A percentile compares a stretch with the other conserved stretches of the same genome.
Conservation (phyloP, 345 rosid species). For the Dipteronia sinensis region DNA sequence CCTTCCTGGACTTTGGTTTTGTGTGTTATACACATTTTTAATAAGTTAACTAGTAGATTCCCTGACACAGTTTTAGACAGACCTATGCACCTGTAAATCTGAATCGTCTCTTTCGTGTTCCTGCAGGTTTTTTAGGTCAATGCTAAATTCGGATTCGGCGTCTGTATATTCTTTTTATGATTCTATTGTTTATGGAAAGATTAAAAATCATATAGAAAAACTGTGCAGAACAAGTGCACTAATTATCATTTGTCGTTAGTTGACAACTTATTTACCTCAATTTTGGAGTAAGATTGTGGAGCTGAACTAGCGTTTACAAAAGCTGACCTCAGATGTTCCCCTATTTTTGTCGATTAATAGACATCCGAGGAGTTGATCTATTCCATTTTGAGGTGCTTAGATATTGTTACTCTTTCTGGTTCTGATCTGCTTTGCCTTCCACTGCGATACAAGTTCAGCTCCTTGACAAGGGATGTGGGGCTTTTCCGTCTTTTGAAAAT, state of each 20-base stretch:
- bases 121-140: constrained; percentile 96
- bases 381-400: not conserved
- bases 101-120: constrained; percentile 87
- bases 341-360: not conserved
- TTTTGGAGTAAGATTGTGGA: constrained; percentile 21
- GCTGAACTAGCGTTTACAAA: constrained; percentile 22
- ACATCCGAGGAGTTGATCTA: constrained; percentile 6
- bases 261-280: constrained; percentile 26
- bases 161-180: constrained; percentile 66
- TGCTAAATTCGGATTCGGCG: constrained; percentile 77
- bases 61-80: constrained; percentile 22
- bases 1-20: constrained; percentile 13
- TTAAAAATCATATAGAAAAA: constrained; percentile 8
- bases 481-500: not conserved
- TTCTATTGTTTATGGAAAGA: constrained; percentile 36
- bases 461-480: not conserved
- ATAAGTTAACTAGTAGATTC: constrained; percentile 22
- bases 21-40: constrained; percentile 6
- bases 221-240: constrained; percentile 29
- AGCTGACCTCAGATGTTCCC: constrained; percentile 22
- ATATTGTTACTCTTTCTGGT: not conserved
- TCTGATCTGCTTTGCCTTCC: not conserved
- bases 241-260: constrained; percentile 1
- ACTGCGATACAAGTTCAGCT: not conserved
- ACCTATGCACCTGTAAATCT: constrained; percentile 58